Base-by-base conservation (phyloP, 2,329 filamentous ascomycete genomes). In the Microdochium trichocladiopsis region DNA sequence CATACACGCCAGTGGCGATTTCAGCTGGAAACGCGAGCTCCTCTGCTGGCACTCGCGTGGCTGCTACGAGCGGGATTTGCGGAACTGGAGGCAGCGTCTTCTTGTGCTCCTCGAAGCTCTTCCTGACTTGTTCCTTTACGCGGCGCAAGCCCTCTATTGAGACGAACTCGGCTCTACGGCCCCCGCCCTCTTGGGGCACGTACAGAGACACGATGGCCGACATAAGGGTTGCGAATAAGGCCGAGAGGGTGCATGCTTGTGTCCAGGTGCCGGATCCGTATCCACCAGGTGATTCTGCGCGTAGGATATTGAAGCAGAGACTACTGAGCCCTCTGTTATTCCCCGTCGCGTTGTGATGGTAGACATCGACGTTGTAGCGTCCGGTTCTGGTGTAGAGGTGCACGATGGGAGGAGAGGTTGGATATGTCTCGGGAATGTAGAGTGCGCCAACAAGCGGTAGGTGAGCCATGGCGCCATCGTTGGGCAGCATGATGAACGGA, bases 161-260 rank as follows among this genome's bases (percentile, higher is more conserved):
- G 36, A 54, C 53, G 33, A 50, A 54, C 48, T 54, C 53, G 23
- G 53, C 36, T 10, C n/a, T 48, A n/a, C 25, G 18, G 6, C 11
- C 11, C 3, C 53, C 53, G 22, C 24, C 14, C 45, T 49, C 22
- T 25, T 54, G 53, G 1, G 53, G 48, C n/a, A 54, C 53, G 23
- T 54, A 54, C 25, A 54, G 52, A 16, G 53, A 54, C 25, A 54
- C 53, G 22, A 54, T 47, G 33, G 53, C 50, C n/a, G 53, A 52
- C 53, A 54, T 54, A 37, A 54, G 37, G n/a, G 53, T 47, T 9
- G 53, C 53, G 47, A 52, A 50, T 41, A 54, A 41, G 4, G 41
- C 22, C 25, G 53, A 52, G n/a, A 54, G 43, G 48, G 21, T 54
- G 41, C 52, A 54, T 11, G 50, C 50, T 8, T 33, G 25, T 21